Evolutionary conservation across 768 basidiomycete species (phyloP), one percentile per base, ranked within the genome.

Genomic region (Podaxis sp.): DNA sequence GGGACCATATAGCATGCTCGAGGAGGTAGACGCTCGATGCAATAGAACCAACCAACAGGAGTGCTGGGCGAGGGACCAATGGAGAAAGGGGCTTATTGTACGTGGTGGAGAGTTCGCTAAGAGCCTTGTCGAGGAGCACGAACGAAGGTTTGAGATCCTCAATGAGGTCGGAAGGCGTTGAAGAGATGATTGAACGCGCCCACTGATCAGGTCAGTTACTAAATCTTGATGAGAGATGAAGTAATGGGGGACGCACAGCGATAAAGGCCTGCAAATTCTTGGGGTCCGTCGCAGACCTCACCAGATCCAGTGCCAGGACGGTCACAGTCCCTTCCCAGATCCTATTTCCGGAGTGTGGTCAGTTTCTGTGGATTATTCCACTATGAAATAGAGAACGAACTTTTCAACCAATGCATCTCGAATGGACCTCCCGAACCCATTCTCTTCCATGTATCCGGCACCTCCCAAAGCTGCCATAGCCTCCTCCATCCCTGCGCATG

Each of bases 361-460:
- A 66, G 36, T 7, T 62, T 51, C 6, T 4, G 6, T 36, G 44
- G 24, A 44, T 36, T 12, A 36, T 3, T 19, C 48, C 39, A 9
- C 30, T 28, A 54, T 40, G 22, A n/a, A n/a, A 13, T 44, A 36
- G 33, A 22, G 28, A 13, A 68, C 73, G 12, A 64, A 81, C 81
- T 87, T 89, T 74, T 93, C 92, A 12, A 92, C 92, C 7, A 89
- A 70, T 2, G 79, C 79, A 74, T 93, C 91, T 3, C 87, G 76
- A 30, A 93, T 88, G 13, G 83, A 79, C 77, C 85, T 77, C 8
- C 86, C 88, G 53, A 93, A 84, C 1, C 84, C 86, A 61, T 84
- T 90, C 72, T 93, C 92, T 67, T 90, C 88, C 90, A 93, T 93
- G 68, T 92, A 93, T 0, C 92, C 92, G 53, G 87, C 86, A 1